These are phyloP conservation scores for Neurospora sp. DNA, from an alignment of 495 filamentous ascomycete genomes.

Conservation along the genomic window DNA sequence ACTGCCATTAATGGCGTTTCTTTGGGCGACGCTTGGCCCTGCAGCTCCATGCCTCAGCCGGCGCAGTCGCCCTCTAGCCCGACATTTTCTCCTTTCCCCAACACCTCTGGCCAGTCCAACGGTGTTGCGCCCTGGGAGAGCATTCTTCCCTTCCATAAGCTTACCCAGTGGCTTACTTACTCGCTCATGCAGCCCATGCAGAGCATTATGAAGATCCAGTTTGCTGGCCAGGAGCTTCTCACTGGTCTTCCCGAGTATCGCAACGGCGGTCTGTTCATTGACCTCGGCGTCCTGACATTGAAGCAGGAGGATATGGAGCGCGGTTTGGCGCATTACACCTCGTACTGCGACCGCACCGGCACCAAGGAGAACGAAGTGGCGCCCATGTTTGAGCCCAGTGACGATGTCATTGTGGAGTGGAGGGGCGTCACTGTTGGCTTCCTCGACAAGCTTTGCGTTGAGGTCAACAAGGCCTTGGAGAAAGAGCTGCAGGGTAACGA, in stretches of 20 bases:
- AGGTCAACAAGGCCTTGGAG: slow-evolving; percentile 55
- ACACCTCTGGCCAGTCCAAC: slow-evolving; percentile 21
- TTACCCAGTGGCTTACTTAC: slow-evolving; percentile 85
- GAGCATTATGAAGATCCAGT: slow-evolving; percentile 63
- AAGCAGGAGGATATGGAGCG: slow-evolving; percentile 54
- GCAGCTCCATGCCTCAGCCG: slow-evolving; percentile 64
- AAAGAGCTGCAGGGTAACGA: slow-evolving; percentile 43
- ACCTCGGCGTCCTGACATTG: slow-evolving; percentile 70
- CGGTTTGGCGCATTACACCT: slow-evolving; percentile 59
- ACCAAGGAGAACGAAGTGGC: slow-evolving; percentile 60
- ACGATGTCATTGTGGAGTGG: slow-evolving; percentile 87
- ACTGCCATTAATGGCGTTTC: slow-evolving; percentile 82
- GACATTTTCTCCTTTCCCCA: slow-evolving; percentile 37
- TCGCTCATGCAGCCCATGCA: slow-evolving; percentile 83
- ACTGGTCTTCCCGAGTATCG: slow-evolving; percentile 83
- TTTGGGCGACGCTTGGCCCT: slow-evolving; percentile 92
- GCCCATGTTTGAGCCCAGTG: slow-evolving; percentile 66
- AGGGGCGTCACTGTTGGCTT: slow-evolving; percentile 73
- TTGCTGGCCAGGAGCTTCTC: slow-evolving; percentile 65
- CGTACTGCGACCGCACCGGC: slow-evolving; percentile 64
- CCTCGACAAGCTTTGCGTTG: slow-evolving; percentile 61
- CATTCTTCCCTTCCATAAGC: slow-evolving; percentile 90
- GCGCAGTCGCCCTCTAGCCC: slow-evolving; percentile 43
- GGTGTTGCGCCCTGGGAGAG: slow-evolving; percentile 72
- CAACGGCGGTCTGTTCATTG: slow-evolving; percentile 78